Evolutionary conservation across 352 stramenopile species (phyloP), one percentile per base, ranked within the genome.

Genomic region (Blastocystis sp.): DNA sequence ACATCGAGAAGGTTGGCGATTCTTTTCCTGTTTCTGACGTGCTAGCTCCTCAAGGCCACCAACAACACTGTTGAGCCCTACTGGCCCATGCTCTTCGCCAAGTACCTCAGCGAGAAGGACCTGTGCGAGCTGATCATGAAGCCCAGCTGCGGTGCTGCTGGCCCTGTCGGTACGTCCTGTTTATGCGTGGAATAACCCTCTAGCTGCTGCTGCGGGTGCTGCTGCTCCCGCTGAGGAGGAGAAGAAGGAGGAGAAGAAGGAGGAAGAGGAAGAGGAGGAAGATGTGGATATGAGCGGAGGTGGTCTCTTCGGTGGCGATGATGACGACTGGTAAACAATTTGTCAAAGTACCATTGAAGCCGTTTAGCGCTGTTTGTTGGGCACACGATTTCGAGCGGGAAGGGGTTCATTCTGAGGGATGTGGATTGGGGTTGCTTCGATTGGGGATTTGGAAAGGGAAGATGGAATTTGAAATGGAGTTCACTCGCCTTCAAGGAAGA

Each of bases 41-140:
- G 10, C 2, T 71, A 85, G 74, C 82, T 94, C 33, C 90, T 94
- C 80, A 71, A 55, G 71, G 92, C 92, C n/a, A 93, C 92, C 70
- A 91, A 91, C 39, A 93, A 93, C 88, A 91, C 93, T 63, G 94
- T 96, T 29, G 94, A 95, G 80, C 91, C 93, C 45, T 96, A 95
- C 91, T 96, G 95, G 92, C 94, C 94, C 71, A 96, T 95, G 77
- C 94, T 96, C 71, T 96, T 96, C 85, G 90, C 94, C 59, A 94
- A 95, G 90, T 96, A 93, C 91, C 91, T 96, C 41, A 50, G 74
- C 26, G 91, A 91, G 55, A 92, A 94, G 62, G 94, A 94, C 90
- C 93, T 95, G 82, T 92, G 92, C 55, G 76, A 95, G 81, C 90
- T 96, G 35, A 94, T 96, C 80, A 90, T 93, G 60, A 67, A 85